Conservation (phyloP, 2,329 filamentous ascomycete genomes). For the Cytospora piceae region DNA sequence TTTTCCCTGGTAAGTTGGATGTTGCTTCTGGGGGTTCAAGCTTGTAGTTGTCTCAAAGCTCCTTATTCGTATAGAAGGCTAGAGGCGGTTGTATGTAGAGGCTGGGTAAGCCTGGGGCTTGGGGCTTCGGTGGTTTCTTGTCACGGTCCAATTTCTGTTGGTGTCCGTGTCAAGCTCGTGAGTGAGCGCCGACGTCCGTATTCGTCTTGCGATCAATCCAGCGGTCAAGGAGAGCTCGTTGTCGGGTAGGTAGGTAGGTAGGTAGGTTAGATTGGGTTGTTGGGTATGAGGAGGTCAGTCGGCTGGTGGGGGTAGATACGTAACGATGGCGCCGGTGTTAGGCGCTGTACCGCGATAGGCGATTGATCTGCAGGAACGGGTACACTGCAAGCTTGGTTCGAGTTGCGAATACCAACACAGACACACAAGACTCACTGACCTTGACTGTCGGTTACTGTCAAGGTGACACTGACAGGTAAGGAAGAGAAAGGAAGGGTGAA, state of each 20-base stretch:
- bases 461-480: not conserved
- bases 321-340: not conserved
- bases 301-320: slow-evolving; percentile 1
- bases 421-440: not conserved
- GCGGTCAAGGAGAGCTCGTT: not conserved
- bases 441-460: not conserved
- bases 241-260: not conserved
- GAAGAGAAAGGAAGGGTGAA: not conserved
- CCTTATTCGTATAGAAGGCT: not conserved
- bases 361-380: slow-evolving; percentile 9
- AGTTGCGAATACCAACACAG: not conserved
- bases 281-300: not conserved
- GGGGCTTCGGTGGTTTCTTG: not conserved
- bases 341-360: slow-evolving; percentile 12
- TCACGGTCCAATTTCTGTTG: not conserved
- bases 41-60: slow-evolving; percentile 7
- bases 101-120: slow-evolving; percentile 17
- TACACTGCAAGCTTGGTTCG: not conserved
- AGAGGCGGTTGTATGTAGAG: slow-evolving; percentile 12
- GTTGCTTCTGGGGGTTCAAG: not conserved
- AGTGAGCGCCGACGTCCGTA: not conserved
- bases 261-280: not conserved
- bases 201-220: not conserved
- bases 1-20: not conserved
- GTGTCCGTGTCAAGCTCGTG: not conserved